phyloP scores from a whole-genome alignment of 495 filamentous ascomycete genomes.

The Talaromyces trachyspermus region DNA sequence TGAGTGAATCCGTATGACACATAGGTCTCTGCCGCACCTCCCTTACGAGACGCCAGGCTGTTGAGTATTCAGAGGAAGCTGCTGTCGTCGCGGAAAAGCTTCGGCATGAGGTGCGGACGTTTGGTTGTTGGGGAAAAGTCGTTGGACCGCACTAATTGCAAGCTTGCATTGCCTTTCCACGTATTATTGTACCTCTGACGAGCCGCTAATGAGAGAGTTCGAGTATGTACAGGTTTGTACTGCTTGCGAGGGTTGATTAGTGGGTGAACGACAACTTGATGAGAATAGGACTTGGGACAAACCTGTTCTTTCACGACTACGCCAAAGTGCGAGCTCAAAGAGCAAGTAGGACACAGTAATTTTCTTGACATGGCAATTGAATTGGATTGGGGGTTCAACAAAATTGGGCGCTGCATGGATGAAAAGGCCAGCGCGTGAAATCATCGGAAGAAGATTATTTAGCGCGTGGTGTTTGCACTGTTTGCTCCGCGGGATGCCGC shows the following conservation, averaged over 20 bases:
- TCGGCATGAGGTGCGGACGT: background rate
- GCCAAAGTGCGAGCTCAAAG: background rate
- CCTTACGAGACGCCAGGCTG: slow-evolving; percentile 21
- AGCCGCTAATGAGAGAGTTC: background rate
- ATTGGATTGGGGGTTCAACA: background rate
- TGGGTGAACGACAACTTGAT: background rate
- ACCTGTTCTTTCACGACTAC: slow-evolving; percentile 7
- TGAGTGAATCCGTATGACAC: slow-evolving; percentile 72
- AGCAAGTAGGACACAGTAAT: slow-evolving; percentile 6
- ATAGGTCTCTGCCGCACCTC: slow-evolving; percentile 56
- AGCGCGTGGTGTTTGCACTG: slow-evolving; percentile 14
- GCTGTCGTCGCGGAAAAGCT: slow-evolving; percentile 1
- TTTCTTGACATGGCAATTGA: background rate
- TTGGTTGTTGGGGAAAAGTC: background rate
- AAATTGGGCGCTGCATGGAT: background rate
- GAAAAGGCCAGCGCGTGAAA: too few species aligned
- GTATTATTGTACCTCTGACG: background rate
- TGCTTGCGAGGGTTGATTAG: too few species aligned
- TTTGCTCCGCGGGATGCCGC: slow-evolving; percentile 25
- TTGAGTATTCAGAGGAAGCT: background rate
- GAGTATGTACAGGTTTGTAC: slow-evolving; percentile 2
- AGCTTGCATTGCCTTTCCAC: background rate
- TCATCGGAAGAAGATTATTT: slow-evolving; percentile 3
- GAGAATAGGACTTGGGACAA: background rate
- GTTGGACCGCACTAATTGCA: background rate